Conservation (phyloP, 2,329 filamentous ascomycete genomes). For the Achaetomium macrosporum region DNA sequence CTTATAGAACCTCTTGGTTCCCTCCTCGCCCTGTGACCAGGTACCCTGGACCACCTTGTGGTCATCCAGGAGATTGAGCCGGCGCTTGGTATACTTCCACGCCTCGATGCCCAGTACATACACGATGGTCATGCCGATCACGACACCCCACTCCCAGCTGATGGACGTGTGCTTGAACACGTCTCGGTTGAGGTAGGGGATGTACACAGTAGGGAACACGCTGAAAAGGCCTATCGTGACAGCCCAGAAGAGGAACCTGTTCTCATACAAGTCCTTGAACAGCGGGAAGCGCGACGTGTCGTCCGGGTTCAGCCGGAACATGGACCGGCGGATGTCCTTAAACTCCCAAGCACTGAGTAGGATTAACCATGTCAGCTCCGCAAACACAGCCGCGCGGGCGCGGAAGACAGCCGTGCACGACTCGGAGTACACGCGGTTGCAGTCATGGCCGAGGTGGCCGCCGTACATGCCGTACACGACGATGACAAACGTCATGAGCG, state of each 20-base stretch:
- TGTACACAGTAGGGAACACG: slow-evolving; percentile 65
- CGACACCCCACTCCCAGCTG: slow-evolving; percentile 69
- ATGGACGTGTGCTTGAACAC: slow-evolving; percentile 70
- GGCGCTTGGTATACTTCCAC: slow-evolving; percentile 66
- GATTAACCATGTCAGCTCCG: slow-evolving; percentile 66
- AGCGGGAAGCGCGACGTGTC: slow-evolving; percentile 46
- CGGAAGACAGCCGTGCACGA: slow-evolving; percentile 58
- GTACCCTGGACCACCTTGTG: slow-evolving; percentile 43
- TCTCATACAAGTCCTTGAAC: slow-evolving; percentile 60
- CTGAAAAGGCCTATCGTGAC: slow-evolving; percentile 55
- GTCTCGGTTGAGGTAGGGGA: slow-evolving; percentile 61
- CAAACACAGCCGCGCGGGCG: slow-evolving; percentile 67
- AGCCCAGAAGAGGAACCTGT: slow-evolving; percentile 65
- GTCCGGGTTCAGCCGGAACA: slow-evolving; percentile 60
- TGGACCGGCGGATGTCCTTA: slow-evolving; percentile 63
- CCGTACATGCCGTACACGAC: slow-evolving; percentile 51
- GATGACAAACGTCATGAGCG: slow-evolving; percentile 60
- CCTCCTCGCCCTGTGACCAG: slow-evolving; percentile 49
- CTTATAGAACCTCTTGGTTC: slow-evolving; percentile 39
- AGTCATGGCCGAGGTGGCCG: slow-evolving; percentile 52
- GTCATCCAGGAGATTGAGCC: slow-evolving; percentile 47
- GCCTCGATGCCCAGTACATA: slow-evolving; percentile 63
- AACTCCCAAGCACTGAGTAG: slow-evolving; percentile 74
- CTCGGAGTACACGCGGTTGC: slow-evolving; percentile 55
- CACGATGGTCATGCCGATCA: slow-evolving; percentile 56